Evolutionary conservation across 106 monocot species (phyloP).

Genomic region (Hemerocallis citrina): DNA sequence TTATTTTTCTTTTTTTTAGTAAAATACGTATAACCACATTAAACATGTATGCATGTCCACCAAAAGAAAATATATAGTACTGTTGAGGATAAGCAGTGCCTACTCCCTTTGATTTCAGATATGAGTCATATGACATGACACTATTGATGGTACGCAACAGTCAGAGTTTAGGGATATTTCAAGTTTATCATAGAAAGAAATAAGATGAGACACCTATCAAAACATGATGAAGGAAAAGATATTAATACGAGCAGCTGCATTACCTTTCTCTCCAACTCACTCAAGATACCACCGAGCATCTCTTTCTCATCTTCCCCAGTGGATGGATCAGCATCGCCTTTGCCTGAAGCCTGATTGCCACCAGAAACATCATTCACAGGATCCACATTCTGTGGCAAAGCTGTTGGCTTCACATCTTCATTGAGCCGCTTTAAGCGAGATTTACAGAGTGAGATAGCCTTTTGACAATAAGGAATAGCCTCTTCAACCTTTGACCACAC

Average conservation of each 20-base stretch:
- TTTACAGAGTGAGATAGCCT: slow-evolving; percentile 62
- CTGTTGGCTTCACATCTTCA: slow-evolving; percentile 18
- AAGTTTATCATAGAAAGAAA: no score
- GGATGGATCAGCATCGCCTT: slow-evolving; percentile 2
- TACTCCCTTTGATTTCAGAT: no score
- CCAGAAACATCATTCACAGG: slow-evolving; percentile 6
- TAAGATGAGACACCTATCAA: no score
- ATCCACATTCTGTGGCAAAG: background rate
- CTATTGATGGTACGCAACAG: no score
- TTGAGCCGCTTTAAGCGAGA: slow-evolving; percentile 52
- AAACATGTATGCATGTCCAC: no score
- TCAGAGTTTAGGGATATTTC: no score
- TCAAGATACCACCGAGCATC: slow-evolving; percentile 40
- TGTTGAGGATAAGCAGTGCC: no score
- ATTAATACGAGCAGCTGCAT: background rate
- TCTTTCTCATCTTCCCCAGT: slow-evolving; percentile 45
- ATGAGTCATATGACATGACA: no score
- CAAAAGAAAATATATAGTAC: no score
- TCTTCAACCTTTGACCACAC: slow-evolving; percentile 56
- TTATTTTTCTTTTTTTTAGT: no score
- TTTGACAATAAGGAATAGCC: slow-evolving; percentile 69
- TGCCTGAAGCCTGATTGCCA: slow-evolving; percentile 4
- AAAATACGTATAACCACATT: no score
- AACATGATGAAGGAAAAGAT: no score
- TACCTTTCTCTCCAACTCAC: slow-evolving; percentile 91